phyloP scores from a whole-genome alignment of 2,329 filamentous ascomycete genomes.

The Dactylellina cionopaga region DNA sequence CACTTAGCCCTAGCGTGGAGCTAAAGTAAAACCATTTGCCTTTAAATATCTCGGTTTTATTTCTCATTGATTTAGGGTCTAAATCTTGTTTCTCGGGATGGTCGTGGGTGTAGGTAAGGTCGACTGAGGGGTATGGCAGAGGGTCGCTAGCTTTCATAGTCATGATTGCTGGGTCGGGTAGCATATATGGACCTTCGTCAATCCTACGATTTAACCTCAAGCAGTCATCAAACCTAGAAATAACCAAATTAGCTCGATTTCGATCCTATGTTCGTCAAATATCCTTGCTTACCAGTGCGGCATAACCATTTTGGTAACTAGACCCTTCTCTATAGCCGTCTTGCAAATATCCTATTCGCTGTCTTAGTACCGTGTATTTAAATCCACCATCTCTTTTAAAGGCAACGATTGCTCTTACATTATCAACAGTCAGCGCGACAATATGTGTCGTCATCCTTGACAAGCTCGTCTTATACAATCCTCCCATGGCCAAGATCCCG shows the following conservation, averaged over 20 bases:
- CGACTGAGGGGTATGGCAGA: slow-evolving; percentile 68
- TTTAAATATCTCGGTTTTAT: slow-evolving; percentile 77
- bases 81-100: slow-evolving; percentile 55
- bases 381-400: slow-evolving; percentile 63
- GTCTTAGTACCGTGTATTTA: slow-evolving; percentile 56
- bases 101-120: slow-evolving; percentile 60
- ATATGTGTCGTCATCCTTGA: slow-evolving; percentile 85
- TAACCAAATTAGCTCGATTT: slow-evolving; percentile 55
- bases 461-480: slow-evolving; percentile 77
- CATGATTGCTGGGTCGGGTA: slow-evolving; percentile 89
- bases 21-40: slow-evolving; percentile 81
- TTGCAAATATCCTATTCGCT: slow-evolving; percentile 63
- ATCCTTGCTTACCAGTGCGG: slow-evolving; percentile 79
- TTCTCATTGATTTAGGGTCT: slow-evolving; percentile 62
- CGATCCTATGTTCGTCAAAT: background rate
- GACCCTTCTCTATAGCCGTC: slow-evolving; percentile 71
- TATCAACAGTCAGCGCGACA: slow-evolving; percentile 78
- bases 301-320: slow-evolving; percentile 83
- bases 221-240: slow-evolving; percentile 88
- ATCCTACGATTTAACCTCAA: slow-evolving; percentile 91
- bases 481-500: slow-evolving; percentile 87
- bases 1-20: slow-evolving; percentile 75
- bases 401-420: slow-evolving; percentile 52
- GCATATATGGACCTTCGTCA: slow-evolving; percentile 82
- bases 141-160: slow-evolving; percentile 70